phyloP scores from a whole-genome alignment of 441 rosid species.

The Pelargonium australe region DNA sequence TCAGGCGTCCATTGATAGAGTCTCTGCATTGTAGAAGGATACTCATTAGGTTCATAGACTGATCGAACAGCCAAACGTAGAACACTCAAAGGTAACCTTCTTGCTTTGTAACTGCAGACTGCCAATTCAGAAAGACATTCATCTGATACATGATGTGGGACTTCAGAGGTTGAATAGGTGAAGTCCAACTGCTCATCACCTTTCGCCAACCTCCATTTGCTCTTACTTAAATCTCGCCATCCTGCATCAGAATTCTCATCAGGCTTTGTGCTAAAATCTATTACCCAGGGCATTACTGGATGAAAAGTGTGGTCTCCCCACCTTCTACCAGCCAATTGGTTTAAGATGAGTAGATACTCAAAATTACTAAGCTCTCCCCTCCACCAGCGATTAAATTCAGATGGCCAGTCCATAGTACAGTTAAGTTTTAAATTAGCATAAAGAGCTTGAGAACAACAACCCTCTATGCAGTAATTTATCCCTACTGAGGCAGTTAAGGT shows the following conservation, averaged over 20 bases:
- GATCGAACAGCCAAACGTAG: constrained; percentile 88
- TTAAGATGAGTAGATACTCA: constrained; percentile 76
- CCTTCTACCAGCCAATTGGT: constrained; percentile 85
- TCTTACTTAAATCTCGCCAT: constrained; percentile 90
- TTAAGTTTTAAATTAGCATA: constrained; percentile 62
- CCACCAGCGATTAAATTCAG: constrained; percentile 78
- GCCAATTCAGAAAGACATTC: constrained; percentile 98
- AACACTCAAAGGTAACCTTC: constrained; percentile 86
- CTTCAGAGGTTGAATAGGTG: constrained; percentile 83
- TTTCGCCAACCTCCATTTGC: constrained; percentile 96
- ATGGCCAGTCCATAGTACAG: constrained; percentile 51
- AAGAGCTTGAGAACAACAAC: constrained; percentile 47
- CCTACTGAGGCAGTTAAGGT: constrained; percentile 24
- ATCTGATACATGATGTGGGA: constrained; percentile 95
- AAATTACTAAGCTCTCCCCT: constrained; percentile 83
- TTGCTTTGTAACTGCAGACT: constrained; percentile 98
- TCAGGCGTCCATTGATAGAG: constrained; percentile 98
- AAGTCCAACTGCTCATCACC: constrained; percentile 97
- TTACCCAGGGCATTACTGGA: constrained; percentile 95
- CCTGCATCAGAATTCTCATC: constrained; percentile 66
- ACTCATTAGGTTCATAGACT: constrained; percentile 95
- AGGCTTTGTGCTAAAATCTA: constrained; percentile 83
- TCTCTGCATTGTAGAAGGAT: constrained; percentile 92
- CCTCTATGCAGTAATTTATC: constrained; percentile 36
- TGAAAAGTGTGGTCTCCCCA: constrained; percentile 96